Percentiles rank a stretch among this genome's conserved stretches.
phyloP scores from a whole-genome alignment of 257 asterid species.

The Solanum appendiculatum region DNA sequence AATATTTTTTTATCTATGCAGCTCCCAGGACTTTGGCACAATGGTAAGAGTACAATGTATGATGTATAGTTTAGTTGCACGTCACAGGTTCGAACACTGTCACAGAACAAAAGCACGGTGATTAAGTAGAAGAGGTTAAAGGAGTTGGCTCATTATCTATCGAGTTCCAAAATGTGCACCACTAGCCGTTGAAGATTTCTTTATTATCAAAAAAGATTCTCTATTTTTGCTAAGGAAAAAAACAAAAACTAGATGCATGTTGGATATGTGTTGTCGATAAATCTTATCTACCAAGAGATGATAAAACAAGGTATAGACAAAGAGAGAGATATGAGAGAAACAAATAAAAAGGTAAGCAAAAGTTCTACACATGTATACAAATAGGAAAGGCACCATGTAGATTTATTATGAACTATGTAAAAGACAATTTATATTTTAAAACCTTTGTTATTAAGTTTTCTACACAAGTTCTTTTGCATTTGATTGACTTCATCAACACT shows the following conservation, averaged over 20 bases:
- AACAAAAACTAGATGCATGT: constrained; percentile 23
- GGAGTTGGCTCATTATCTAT: background rate
- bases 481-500: background rate
- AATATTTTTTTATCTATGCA: background rate
- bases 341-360: background rate
- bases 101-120: background rate
- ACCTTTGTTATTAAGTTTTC: background rate
- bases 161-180: background rate
- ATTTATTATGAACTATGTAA: background rate
- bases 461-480: background rate
- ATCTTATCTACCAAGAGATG: constrained; percentile 61
- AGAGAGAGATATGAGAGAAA: background rate
- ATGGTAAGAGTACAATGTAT: background rate
- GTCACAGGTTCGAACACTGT: background rate
- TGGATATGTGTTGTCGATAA: constrained; percentile 97
- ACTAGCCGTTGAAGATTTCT: background rate
- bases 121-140: background rate
- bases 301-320: background rate
- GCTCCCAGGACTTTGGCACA: background rate
- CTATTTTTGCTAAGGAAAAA: background rate
- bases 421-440: background rate
- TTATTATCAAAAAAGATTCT: background rate
- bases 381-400: background rate
- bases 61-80: background rate
- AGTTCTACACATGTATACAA: background rate